Evolutionary conservation across 2,329 filamentous ascomycete genomes (phyloP).

Genomic region (Septoria petroselini): DNA sequence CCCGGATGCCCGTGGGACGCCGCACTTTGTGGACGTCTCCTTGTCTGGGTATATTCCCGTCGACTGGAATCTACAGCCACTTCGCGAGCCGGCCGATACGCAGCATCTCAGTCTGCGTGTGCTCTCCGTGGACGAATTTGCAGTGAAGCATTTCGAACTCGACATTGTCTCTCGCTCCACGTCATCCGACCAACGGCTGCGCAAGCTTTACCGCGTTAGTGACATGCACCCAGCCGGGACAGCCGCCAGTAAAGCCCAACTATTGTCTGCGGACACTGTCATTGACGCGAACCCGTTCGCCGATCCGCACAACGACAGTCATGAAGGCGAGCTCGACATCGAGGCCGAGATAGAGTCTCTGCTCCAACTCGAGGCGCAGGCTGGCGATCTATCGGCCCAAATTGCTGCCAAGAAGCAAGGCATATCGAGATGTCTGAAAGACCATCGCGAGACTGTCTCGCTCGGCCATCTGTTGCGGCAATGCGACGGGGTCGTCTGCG

Average conservation of each 20-base stretch:
- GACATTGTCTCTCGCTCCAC: constrained; percentile 15
- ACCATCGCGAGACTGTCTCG: constrained; percentile 40
- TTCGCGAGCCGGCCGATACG: constrained; percentile 10
- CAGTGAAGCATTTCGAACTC: constrained; percentile 15
- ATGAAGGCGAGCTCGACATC: constrained; percentile 24
- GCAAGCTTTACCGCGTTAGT: constrained; percentile 15
- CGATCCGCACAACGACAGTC: constrained; percentile 17
- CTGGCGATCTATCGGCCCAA: constrained; percentile 27
- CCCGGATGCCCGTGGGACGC: constrained; percentile 17
- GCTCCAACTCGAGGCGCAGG: constrained; percentile 32
- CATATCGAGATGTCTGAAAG: constrained; percentile 41
- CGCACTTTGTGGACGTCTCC: constrained; percentile 18
- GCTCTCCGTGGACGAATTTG: constrained; percentile 11
- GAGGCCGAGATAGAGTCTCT: constrained; percentile 45
- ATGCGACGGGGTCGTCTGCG: constrained; percentile 45
- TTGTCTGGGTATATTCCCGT: constrained; percentile 16
- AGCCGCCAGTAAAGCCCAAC: constrained; percentile 6
- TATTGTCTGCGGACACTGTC: constrained; percentile 11
- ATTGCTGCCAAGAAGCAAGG: constrained; percentile 33
- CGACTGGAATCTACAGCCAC: constrained; percentile 4
- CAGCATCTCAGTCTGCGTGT: constrained; percentile 17
- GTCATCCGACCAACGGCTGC: constrained; percentile 8
- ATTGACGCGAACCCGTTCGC: constrained; percentile 39
- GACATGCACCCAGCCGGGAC: constrained; percentile 15
- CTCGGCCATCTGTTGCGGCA: constrained; percentile 42